Base-by-base conservation (phyloP, 202 grass and related monocot species). In the Elaeis oleifera region DNA sequence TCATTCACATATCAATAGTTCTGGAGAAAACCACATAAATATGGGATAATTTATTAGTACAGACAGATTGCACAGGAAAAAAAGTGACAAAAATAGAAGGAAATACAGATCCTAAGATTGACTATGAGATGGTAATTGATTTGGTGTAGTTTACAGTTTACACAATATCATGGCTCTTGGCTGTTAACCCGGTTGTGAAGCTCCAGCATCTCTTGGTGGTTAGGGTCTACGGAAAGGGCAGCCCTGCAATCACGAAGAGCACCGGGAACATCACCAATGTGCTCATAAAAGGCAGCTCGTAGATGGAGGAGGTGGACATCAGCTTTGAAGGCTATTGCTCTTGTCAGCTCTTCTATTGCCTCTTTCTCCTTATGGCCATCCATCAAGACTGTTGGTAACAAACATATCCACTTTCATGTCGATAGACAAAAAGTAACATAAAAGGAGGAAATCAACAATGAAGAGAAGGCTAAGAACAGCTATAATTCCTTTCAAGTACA, bases 141-240 rank as follows among this genome's bases (percentile, higher is more conserved):
- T 8, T 44, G 8, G 8, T 13, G 36, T 44, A 13, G 36, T 44
- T 44, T 44, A 44, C 9, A 44, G 36, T 44, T 13, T 44, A 44
- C 36, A 44, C 9, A 13, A 13, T 13, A 44, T 85, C 83, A 92
- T 51, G 85, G 88, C 84, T 99, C 94, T 84, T 94, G 88, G 78
- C 75, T 92, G 83, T 99, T 85, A 70, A 99, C 88, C 24, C 94
- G 81, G 50, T 85, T 90, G 54, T 94, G 94, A 65, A 99, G 94
- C 75, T 99, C 94, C 1, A 99, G 88, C 94, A 99, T 99, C 78
- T 99, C 94, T 77, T 99, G 94, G 69, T 99, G 94, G 72, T 90
- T 99, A 48, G 94, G 94, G 25, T 99, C 94, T 58, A 99, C 83
- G 0, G 94, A 99, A 29, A 99, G 83, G n/a, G 94, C 94, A 0